Evolutionary conservation across 2,329 filamentous ascomycete genomes (phyloP).

Genomic region (Aspergillus fischeri): DNA sequence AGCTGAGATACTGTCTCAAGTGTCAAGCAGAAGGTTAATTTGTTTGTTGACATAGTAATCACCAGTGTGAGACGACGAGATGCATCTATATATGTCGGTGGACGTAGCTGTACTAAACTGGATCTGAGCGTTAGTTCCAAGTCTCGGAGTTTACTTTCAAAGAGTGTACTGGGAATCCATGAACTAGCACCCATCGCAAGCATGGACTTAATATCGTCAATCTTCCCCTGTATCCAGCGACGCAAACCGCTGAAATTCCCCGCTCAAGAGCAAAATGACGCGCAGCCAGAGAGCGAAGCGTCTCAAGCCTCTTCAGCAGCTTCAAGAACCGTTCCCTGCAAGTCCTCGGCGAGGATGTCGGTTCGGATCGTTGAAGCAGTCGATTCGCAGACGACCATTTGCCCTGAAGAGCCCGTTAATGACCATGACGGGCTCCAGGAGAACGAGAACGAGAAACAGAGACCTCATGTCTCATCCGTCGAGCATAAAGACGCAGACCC

Average conservation of each 20-base stretch:
- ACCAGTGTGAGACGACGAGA: background rate
- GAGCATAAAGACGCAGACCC: background rate
- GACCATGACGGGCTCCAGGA: background rate
- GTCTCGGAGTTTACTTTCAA: background rate
- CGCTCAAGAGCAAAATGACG: background rate
- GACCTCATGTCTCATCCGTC: background rate
- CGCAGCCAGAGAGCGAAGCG: background rate
- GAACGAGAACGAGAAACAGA: background rate
- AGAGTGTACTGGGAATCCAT: background rate
- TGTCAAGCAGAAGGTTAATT: background rate
- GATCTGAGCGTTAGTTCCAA: background rate
- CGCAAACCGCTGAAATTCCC: background rate
- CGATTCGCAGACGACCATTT: constrained; percentile 6
- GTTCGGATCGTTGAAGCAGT: constrained; percentile 14
- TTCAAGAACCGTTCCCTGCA: background rate
- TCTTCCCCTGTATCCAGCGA: background rate
- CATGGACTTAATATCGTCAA: background rate
- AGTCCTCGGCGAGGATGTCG: constrained; percentile 5
- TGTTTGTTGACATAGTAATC: background rate
- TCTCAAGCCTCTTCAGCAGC: background rate
- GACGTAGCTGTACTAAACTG: background rate
- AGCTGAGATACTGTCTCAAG: background rate
- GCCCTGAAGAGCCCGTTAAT: background rate
- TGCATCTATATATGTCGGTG: background rate
- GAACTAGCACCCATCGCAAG: background rate